A percentile compares a stretch with the other conserved stretches of the same genome.
phyloP scores from a whole-genome alignment of 768 basidiomycete genomes.

The Erythrobasidium yunnanense region DNA sequence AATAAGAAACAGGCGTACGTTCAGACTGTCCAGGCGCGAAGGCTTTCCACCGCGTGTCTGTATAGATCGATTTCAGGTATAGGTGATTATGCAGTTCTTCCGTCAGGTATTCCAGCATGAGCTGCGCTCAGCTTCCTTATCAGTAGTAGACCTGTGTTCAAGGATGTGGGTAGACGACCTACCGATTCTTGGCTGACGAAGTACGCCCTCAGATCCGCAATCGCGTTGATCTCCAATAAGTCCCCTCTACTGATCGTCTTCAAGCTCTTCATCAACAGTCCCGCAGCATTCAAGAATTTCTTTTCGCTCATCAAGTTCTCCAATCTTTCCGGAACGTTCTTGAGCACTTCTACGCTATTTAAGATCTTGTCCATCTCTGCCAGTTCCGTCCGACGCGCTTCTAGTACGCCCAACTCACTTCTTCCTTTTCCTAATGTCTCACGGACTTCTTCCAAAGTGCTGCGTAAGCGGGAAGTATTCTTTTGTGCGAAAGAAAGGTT shows the following conservation, averaged over 20 bases:
- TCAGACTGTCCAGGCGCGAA: constrained; percentile 68
- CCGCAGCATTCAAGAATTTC: constrained; percentile 73
- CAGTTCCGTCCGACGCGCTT: constrained; percentile 76
- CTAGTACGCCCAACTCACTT: constrained; percentile 78
- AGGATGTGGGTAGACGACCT: too few species aligned
- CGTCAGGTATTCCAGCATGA: constrained; percentile 77
- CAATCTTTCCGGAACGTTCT: constrained; percentile 77
- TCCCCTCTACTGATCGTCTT: constrained; percentile 85
- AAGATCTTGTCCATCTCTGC: constrained; percentile 92
- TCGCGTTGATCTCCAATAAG: constrained; percentile 89
- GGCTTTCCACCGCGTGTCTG: constrained; percentile 78
- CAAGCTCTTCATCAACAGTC: constrained; percentile 70
- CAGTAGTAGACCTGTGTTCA: neutral
- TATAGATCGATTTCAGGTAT: constrained; percentile 95
- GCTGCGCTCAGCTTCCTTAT: constrained; percentile 46
- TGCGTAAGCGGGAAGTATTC: constrained; percentile 61
- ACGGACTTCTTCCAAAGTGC: constrained; percentile 54
- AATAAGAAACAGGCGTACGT: constrained; percentile 48
- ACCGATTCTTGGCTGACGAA: constrained; percentile 76
- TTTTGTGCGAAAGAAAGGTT: constrained; percentile 63
- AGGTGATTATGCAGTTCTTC: constrained; percentile 94
- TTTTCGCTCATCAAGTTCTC: constrained; percentile 96
- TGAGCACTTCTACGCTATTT: constrained; percentile 85
- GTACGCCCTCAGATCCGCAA: constrained; percentile 76
- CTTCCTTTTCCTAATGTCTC: constrained; percentile 56